phyloP scores from a whole-genome alignment of 169 alveolate species.

The Eimeria praecox region DNA sequence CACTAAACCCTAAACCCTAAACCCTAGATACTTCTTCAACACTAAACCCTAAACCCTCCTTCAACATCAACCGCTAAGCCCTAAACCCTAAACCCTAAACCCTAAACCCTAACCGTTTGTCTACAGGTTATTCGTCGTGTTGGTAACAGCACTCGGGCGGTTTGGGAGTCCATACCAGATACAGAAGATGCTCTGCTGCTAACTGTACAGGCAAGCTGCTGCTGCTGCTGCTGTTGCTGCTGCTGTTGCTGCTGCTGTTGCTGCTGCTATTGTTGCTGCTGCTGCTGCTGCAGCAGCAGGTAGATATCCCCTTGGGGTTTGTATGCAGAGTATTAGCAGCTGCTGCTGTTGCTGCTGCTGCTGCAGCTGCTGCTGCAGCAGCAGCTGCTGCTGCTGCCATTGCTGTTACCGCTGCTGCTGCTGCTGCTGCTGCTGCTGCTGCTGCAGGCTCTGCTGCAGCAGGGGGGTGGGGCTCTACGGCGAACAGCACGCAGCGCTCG shows the following conservation, averaged over 20 bases:
- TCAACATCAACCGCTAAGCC: not conserved
- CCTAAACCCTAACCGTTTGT: not conserved
- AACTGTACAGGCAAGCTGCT: slow-evolving; percentile 26
- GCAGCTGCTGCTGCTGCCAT: not conserved
- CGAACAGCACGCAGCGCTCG: slow-evolving; percentile 45
- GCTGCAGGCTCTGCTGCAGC: slow-evolving; percentile 4
- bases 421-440: slow-evolving; percentile 30
- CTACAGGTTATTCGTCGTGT: slow-evolving; percentile 47
- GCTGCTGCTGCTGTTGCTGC: slow-evolving; percentile 34
- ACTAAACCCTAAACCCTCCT: not conserved
- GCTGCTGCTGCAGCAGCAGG: not conserved
- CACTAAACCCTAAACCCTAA: not conserved
- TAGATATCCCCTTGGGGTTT: no score
- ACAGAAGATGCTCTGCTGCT: slow-evolving; percentile 48
- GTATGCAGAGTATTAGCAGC: no score
- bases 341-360: slow-evolving; percentile 5
- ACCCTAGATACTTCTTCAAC: not conserved
- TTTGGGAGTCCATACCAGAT: slow-evolving; percentile 58
- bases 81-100: slow-evolving; percentile 7
- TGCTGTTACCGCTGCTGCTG: not conserved
- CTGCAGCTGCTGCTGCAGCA: slow-evolving; percentile 13
- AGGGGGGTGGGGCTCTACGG: slow-evolving; percentile 2
- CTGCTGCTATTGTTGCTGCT: slow-evolving; percentile 1
- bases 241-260: slow-evolving; percentile 24
- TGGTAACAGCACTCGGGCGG: slow-evolving; percentile 19